Evolutionary conservation across 2,329 filamentous ascomycete genomes (phyloP).

Genomic region (Sclerotinia minor): DNA sequence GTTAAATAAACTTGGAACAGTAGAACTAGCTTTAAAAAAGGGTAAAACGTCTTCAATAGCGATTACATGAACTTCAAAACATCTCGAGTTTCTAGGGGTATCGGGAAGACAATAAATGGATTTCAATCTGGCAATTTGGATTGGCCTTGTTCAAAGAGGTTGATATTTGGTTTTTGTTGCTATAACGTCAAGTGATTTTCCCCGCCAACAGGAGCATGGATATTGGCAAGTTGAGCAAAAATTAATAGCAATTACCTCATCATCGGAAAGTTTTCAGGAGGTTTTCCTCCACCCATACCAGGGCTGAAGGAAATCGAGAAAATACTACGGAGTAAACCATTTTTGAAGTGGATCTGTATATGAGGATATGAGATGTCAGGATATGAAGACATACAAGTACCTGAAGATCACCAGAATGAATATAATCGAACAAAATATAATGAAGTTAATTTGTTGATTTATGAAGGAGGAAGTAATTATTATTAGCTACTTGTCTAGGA

Average conservation of each 20-base stretch:
- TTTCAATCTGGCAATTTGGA: background rate
- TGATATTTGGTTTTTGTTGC: background rate
- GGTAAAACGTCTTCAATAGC: conserved; percentile 1
- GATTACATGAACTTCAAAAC: conserved; percentile 10
- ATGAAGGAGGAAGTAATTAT: too few species aligned
- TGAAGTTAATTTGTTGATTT: background rate
- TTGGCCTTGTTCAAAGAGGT: background rate
- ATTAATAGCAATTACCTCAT: conserved; percentile 21
- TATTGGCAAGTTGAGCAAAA: background rate
- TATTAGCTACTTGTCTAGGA: too few species aligned
- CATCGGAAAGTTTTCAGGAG: conserved; percentile 8
- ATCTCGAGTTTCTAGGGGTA: background rate
- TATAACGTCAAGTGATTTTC: background rate
- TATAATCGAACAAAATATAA: background rate
- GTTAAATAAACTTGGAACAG: conserved; percentile 16
- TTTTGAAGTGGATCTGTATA: background rate
- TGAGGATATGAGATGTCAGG: background rate
- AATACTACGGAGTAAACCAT: background rate
- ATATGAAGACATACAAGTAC: background rate
- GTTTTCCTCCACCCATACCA: conserved; percentile 8
- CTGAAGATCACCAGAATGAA: background rate
- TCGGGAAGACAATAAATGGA: background rate
- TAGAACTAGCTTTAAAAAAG: background rate
- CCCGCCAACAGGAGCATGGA: conserved; percentile 13
- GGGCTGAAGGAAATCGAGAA: background rate